A percentile compares a stretch with the other conserved stretches of the same genome.
Evolutionary conservation across 1,284 basidiomycete genomes (phyloP).

Genomic region (Sphagnurus paluster): DNA sequence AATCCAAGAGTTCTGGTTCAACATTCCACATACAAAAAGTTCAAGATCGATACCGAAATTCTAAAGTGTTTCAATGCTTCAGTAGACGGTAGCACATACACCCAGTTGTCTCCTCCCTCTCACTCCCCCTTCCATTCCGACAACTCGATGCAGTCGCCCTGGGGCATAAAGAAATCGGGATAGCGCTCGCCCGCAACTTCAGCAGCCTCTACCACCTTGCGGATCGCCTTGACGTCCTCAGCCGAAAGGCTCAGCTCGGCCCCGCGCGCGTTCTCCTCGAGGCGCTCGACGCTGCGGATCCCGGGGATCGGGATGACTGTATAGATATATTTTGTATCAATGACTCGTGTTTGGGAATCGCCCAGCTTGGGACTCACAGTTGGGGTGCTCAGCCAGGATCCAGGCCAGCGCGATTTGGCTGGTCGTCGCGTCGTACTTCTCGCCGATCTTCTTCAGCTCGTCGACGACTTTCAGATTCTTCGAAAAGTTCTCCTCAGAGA

Average conservation of each 20-base stretch:
- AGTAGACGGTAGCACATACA: too few relatives aligned
- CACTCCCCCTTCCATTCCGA: too few relatives aligned
- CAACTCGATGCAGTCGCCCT: too few relatives aligned
- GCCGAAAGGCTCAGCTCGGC: conserved; percentile 26
- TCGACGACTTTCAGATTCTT: conserved; percentile 41
- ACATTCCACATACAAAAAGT: too few relatives aligned
- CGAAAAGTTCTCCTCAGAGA: conserved; percentile 43
- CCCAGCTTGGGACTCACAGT: conserved; percentile 23
- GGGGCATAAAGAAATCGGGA: background rate
- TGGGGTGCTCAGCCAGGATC: conserved; percentile 30
- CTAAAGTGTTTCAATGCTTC: too few relatives aligned
- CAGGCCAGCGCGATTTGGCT: conserved; percentile 55
- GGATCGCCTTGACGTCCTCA: conserved; percentile 32
- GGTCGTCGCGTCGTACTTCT: conserved; percentile 38
- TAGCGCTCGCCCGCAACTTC: conserved; percentile 25
- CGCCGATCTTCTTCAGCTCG: conserved; percentile 28
- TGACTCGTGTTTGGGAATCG: too few relatives aligned
- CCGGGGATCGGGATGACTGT: conserved; percentile 30
- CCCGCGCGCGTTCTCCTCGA: conserved; percentile 33
- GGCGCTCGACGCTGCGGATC: conserved; percentile 18
- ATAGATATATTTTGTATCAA: too few relatives aligned
- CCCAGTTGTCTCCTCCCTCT: too few relatives aligned
- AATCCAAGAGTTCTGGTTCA: too few relatives aligned
- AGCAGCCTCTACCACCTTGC: conserved; percentile 24
- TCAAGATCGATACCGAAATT: too few relatives aligned